phyloP scores from a whole-genome alignment of 805 yeast species.

The Pichia membranifaciens region DNA sequence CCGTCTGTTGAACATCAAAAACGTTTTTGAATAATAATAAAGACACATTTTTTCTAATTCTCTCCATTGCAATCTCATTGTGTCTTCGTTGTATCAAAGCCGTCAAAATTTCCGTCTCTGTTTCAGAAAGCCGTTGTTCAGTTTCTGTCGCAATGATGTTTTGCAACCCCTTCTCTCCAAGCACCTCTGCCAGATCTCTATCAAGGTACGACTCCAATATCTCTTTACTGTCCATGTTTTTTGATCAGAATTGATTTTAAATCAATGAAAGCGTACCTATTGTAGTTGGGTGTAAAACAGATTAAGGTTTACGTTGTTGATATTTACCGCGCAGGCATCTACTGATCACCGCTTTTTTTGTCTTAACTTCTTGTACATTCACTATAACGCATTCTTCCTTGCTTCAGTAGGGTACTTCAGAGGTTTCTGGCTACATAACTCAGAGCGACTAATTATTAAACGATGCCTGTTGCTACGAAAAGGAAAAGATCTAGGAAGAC shows the following conservation, averaged over 20 bases:
- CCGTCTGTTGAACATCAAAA: slow-evolving; percentile 5
- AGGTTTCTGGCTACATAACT: too few relatives aligned
- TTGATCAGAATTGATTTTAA: too few relatives aligned
- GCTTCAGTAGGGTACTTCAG: too few relatives aligned
- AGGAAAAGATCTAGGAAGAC: slow-evolving; percentile 4
- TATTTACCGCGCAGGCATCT: too few relatives aligned
- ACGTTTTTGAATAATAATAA: slow-evolving; percentile 11
- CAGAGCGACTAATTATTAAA: too few relatives aligned
- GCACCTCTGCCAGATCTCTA: slow-evolving; percentile 20
- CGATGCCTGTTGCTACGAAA: neutral
- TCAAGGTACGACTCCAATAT: slow-evolving; percentile 21
- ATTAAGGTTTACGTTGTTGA: too few relatives aligned
- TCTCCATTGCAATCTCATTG: slow-evolving; percentile 3
- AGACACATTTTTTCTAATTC: slow-evolving; percentile 15
- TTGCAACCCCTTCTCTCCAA: slow-evolving; percentile 19
- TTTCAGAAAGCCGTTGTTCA: slow-evolving; percentile 6
- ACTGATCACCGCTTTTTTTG: too few relatives aligned
- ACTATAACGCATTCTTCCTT: too few relatives aligned
- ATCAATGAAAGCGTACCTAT: too few relatives aligned
- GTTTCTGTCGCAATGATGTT: slow-evolving; percentile 14
- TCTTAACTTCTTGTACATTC: too few relatives aligned
- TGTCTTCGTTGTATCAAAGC: slow-evolving; percentile 16
- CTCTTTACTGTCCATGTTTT: slow-evolving; percentile 17
- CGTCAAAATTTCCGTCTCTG: slow-evolving; percentile 15
- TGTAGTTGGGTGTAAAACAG: too few relatives aligned